Evolutionary conservation across 306 rosid genomes (phyloP).

Genomic region (Adenanthera pavonina): DNA sequence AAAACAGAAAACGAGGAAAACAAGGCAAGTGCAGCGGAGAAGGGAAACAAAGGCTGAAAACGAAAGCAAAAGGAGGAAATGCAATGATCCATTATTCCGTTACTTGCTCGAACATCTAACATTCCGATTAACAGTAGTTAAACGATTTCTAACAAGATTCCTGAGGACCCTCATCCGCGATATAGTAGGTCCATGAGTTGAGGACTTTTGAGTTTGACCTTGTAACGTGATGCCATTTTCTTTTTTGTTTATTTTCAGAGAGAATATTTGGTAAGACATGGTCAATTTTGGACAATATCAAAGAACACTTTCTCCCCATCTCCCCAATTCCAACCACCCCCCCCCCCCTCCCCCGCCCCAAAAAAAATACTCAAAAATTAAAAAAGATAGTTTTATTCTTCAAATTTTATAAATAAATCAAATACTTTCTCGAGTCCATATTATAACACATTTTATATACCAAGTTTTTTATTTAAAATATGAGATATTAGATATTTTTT

Average conservation of each 20-base stretch:
- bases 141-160: neutral
- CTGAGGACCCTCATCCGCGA: neutral
- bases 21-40: slow-evolving; percentile 37
- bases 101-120: neutral
- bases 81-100: neutral
- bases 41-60: neutral
- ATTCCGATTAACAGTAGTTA: neutral
- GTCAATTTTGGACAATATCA: neutral
- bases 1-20: slow-evolving; percentile 33
- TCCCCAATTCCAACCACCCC: no score
- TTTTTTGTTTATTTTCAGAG: no score
- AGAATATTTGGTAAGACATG: neutral
- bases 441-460: no score
- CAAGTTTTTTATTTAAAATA: no score
- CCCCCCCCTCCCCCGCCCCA: no score
- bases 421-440: no score
- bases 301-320: no score
- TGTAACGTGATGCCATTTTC: no score
- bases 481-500: no score
- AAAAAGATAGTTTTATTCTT: no score
- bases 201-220: neutral
- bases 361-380: no score
- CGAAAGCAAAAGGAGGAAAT: neutral
- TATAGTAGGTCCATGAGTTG: neutral
- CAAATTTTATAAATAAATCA: no score